Evolutionary conservation across 495 filamentous ascomycete species (phyloP).

Genomic region (Aspergillus sclerotiicarbonarius): DNA sequence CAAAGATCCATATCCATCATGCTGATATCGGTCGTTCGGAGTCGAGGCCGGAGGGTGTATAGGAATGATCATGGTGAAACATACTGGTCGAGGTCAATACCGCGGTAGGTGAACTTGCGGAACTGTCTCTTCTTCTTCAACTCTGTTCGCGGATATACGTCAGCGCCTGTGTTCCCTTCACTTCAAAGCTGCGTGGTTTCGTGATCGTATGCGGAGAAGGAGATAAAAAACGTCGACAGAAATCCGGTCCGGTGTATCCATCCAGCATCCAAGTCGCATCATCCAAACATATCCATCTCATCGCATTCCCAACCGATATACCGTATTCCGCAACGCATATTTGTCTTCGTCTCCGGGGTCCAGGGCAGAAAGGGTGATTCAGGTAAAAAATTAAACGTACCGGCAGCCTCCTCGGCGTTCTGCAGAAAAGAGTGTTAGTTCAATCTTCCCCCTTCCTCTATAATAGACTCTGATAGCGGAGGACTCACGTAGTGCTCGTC

Average conservation of each 20-base stretch:
- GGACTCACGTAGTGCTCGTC: conserved; percentile 84
- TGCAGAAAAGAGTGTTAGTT: conserved; percentile 48
- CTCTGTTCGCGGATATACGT: conserved; percentile 55
- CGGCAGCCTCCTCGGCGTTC: conserved; percentile 95
- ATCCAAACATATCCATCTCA: neutral
- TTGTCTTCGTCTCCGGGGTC: neutral
- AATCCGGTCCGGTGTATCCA: neutral
- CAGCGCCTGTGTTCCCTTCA: conserved; percentile 34
- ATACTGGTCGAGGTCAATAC: conserved; percentile 98
- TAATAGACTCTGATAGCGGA: conserved; percentile 3
- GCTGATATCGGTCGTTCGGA: conserved; percentile 65
- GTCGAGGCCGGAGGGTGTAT: conserved; percentile 50
- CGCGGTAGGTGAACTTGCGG: conserved; percentile 99
- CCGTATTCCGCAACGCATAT: conserved; percentile 9
- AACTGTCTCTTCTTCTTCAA: conserved; percentile 99
- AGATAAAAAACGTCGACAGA: neutral
- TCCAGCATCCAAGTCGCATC: neutral
- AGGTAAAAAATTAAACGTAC: conserved; percentile 46
- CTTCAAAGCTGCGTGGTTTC: conserved; percentile 2
- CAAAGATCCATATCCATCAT: conserved; percentile 5
- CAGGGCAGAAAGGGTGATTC: conserved; percentile 16
- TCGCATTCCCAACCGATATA: conserved; percentile 10
- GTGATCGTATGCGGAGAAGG: conserved; percentile 9
- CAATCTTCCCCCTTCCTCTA: conserved; percentile 1
- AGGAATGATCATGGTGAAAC: conserved; percentile 35